Evolutionary conservation across 176 grass and related monocot species (phyloP), one percentile per base, ranked within the genome.

Genomic region (Pharus latifolius): DNA sequence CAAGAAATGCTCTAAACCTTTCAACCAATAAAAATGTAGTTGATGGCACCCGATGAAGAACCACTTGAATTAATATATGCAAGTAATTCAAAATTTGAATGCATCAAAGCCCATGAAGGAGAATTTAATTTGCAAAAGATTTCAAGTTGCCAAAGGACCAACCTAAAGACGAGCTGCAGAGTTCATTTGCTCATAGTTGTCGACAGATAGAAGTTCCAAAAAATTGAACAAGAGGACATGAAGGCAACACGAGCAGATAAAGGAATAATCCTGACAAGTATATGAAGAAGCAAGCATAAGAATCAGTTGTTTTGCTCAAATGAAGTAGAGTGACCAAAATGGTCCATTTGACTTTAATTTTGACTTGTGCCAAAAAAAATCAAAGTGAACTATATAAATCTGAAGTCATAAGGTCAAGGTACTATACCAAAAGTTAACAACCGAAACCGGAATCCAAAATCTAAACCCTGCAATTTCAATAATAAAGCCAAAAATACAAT

Each of bases 201-300:
- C 4, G 95, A 99, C 31, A 99, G 74, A 59, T 99, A 94, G 26
- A 86, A 88, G 82, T 99, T 99, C 87, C 95, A 99, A 38, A 99
- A 94, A 48, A 94, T 88, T 47, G 95, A 94, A 79, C 95, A 94
- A 29, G 87, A 78, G 12, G 95, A 99, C 90, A 99, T 99, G 53
- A 99, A 99, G 63, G 79, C 95, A 47, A 99, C 95, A 76, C 95
- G 87, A 69, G 90, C 75, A 77, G 90, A 25, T 59, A 94, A 78
- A 73, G 95, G 95, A 70, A 99, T 75, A 25, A 83, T 49, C 81
- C 95, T 99, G 87, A 34, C 63, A 82, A 13, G 72, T 18, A 25
- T 1, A 76, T 26, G 1, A 28, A 49, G 34, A 69, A 48, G 63
- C 16, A 51, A 64, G 24, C 10, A 73, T 63, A 23, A 69, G 9